Conservation (phyloP, 371 early-diverging fungal species). For the Mortierella sp. region DNA sequence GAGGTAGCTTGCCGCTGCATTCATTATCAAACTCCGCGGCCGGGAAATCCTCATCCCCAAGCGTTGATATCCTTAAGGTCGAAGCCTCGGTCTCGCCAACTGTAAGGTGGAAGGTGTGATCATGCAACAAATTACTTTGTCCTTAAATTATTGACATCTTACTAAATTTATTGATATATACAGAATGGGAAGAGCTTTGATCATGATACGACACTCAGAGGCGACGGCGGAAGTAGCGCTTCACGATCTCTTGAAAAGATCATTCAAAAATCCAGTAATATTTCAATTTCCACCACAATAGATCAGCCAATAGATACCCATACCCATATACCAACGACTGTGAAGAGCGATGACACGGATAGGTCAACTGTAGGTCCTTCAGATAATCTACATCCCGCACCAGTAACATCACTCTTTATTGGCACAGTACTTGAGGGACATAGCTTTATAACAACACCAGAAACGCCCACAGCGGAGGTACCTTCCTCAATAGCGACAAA, state of each 20-base stretch:
- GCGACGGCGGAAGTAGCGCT: constrained; percentile 12
- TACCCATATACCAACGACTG: background rate
- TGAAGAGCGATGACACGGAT: background rate
- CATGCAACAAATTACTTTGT: background rate
- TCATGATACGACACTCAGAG: background rate
- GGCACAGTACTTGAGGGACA: constrained; percentile 32
- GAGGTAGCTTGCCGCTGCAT: constrained; percentile 8
- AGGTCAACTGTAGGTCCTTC: background rate
- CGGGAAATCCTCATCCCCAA: constrained; percentile 3
- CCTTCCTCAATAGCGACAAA: background rate
- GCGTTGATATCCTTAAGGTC: constrained; percentile 21
- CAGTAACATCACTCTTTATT: constrained; percentile 5
- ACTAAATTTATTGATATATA: background rate
- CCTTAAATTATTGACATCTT: background rate
- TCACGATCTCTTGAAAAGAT: constrained; percentile 35
- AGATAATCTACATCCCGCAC: background rate
- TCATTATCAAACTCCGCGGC: constrained; percentile 6
- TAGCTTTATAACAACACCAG: constrained; percentile 2
- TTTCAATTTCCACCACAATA: background rate
- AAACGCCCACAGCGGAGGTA: background rate
- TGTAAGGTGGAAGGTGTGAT: constrained; percentile 6
- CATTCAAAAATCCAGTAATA: constrained; percentile 33
- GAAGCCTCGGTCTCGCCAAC: constrained; percentile 24
- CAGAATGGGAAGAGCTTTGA: constrained; percentile 9
- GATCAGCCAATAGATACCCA: background rate